phyloP scores from a whole-genome alignment of 2,329 filamentous ascomycete species.

The Cladosporium sphaerospermum region DNA sequence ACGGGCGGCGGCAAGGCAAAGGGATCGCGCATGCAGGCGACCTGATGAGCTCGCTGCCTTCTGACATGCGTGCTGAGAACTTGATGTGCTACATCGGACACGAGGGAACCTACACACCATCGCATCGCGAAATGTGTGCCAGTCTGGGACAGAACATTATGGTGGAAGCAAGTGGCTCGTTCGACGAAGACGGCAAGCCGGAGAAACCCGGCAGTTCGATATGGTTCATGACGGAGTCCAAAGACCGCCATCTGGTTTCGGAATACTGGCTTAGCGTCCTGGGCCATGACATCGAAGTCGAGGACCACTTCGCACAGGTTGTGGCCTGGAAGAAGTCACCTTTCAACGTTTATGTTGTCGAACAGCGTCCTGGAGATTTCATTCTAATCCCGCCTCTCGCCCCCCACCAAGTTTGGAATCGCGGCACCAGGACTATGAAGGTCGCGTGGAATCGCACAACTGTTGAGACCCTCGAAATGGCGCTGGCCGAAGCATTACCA shows the following conservation, averaged over 20 bases:
- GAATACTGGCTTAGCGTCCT: constrained; percentile 92
- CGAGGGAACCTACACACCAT: constrained; percentile 92
- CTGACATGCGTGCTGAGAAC: constrained; percentile 86
- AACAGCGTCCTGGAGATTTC: constrained; percentile 85
- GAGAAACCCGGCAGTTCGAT: constrained; percentile 79
- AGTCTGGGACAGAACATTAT: constrained; percentile 96
- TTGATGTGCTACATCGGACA: constrained; percentile 98
- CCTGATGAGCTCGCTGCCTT: constrained; percentile 85
- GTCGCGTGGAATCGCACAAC: constrained; percentile 97
- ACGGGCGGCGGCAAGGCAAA: constrained; percentile 47
- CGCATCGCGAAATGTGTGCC: constrained; percentile 96
- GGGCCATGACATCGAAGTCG: constrained; percentile 93
- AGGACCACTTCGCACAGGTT: constrained; percentile 92
- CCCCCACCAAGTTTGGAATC: constrained; percentile 97
- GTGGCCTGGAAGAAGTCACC: constrained; percentile 94
- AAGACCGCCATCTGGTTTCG: constrained; percentile 81
- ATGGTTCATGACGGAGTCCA: constrained; percentile 98
- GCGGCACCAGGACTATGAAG: constrained; percentile 92
- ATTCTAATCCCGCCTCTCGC: constrained; percentile 89
- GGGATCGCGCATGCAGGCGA: constrained; percentile 72
- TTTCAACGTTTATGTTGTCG: constrained; percentile 86
- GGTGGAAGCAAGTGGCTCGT: constrained; percentile 73
- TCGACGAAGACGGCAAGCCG: constrained; percentile 61
- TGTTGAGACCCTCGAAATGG: constrained; percentile 80
- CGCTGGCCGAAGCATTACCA: constrained; percentile 78